Conservation (phyloP, 805 yeast genomes). For the Dipodascus geniculatus region DNA sequence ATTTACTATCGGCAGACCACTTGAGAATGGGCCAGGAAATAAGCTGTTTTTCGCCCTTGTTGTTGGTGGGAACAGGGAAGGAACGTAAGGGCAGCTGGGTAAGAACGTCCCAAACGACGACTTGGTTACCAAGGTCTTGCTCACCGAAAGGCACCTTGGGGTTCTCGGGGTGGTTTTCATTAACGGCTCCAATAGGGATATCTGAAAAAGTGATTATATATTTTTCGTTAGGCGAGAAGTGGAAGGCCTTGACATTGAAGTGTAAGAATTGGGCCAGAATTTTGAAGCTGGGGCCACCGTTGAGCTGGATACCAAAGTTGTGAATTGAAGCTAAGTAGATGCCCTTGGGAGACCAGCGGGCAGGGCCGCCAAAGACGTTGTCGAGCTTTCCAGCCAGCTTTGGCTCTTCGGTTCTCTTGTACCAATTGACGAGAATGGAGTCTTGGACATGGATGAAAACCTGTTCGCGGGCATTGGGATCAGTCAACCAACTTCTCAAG, state of each 20-base stretch:
- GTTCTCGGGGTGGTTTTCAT: conserved; percentile 45
- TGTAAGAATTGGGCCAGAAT: conserved; percentile 72
- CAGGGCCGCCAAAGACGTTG: conserved; percentile 79
- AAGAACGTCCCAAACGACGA: conserved; percentile 83
- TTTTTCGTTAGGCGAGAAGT: conserved; percentile 86
- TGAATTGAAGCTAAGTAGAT: conserved; percentile 77
- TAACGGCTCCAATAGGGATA: conserved; percentile 63
- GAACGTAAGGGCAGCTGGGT: conserved; percentile 80
- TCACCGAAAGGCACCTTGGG: conserved; percentile 71
- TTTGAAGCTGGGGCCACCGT: conserved; percentile 83
- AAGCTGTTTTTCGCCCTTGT: conserved; percentile 30
- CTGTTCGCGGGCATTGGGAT: conserved; percentile 83
- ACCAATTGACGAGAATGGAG: conserved; percentile 79
- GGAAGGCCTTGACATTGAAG: conserved; percentile 78
- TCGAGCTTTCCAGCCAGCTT: conserved; percentile 67
- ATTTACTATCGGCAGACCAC: conserved; percentile 89
- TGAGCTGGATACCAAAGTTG: conserved; percentile 87
- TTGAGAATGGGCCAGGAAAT: conserved; percentile 92
- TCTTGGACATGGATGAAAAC: conserved; percentile 69
- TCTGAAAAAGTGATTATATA: conserved; percentile 85
- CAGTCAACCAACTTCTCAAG: conserved; percentile 84
- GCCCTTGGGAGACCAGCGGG: conserved; percentile 90
- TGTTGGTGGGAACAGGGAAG: conserved; percentile 68
- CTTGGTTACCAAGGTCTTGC: conserved; percentile 83
- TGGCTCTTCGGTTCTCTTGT: conserved; percentile 56